Evolutionary conservation across 106 monocot genomes (phyloP), one percentile per base, ranked within the genome.

Genomic region (Allium sativum): DNA sequence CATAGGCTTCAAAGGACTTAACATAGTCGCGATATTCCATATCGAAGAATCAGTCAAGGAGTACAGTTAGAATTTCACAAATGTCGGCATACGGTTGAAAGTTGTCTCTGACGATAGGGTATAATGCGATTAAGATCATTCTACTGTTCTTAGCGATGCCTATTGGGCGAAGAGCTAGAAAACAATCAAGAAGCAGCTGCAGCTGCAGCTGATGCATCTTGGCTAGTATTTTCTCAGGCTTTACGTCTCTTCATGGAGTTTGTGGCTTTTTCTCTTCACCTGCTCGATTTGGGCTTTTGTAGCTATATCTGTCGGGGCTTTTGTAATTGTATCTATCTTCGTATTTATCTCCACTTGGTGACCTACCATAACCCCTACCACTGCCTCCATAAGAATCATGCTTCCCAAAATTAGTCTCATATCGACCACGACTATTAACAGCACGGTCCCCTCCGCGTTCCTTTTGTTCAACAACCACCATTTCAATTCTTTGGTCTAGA

Each of bases 1-100:
- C 80, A 40, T 90, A 86, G 10, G 79, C 86, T 55, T 95, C 94
- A 40, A 95, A 90, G 2, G 83, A 69, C 73, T 95, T 95, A 11
- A 65, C 74, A 48, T 84, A 95, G 15, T 87, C 84, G 0, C 72
- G 42, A 40, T 90, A 87, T 3, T 87, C 94, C 90, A 90, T 90
- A 42, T 95, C 84, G 45, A 90, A 90, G 63, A 87, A 95, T 0
- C 68, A 65, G 22, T 95, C 90, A 0, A 95, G 62, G 40, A 95
- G 74, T 18, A 84, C 76, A 6, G 79, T 83, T 45, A 95, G 48
- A 44, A 87, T 76, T 77, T 84, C 94, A 48, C 79, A 83, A 43
- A 95, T 58, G 48, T 90, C 81, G 0, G 84, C 80, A 18, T 90
- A 90, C 22, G 90, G 74, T 75, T 79, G 81, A 61, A 90, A 83